A percentile compares a stretch with the other conserved stretches of the same genome.
phyloP scores from a whole-genome alignment of 2,329 filamentous ascomycete genomes.

The Neopestalotiopsis rosae region DNA sequence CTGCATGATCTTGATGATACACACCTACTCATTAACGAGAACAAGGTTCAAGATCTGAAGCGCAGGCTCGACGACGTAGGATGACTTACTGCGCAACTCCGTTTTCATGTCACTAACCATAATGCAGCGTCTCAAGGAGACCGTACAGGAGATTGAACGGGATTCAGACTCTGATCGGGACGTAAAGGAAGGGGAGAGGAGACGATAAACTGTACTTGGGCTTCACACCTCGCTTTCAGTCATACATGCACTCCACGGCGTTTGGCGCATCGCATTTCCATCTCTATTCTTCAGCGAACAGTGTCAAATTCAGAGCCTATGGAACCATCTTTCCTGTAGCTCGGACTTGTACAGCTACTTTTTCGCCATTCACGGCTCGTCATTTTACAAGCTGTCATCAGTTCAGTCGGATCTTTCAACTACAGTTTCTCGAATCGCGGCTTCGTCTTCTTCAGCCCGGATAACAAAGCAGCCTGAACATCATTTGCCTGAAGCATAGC shows the following conservation, averaged over 20 bases:
- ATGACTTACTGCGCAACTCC: constrained; percentile 28
- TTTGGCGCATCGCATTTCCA: background rate
- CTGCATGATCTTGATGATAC: constrained; percentile 82
- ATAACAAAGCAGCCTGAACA: constrained; percentile 74
- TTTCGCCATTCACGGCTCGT: background rate
- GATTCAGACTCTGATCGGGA: constrained; percentile 57
- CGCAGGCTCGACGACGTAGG: constrained; percentile 69
- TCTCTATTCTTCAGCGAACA: background rate
- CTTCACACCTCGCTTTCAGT: background rate
- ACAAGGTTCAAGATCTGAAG: constrained; percentile 73
- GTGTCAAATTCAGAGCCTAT: background rate
- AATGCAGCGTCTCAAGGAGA: constrained; percentile 55
- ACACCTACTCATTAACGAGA: constrained; percentile 76
- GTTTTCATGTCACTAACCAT: constrained; percentile 25
- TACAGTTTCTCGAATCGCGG: constrained; percentile 82
- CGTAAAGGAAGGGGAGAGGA: constrained; percentile 27
- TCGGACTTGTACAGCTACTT: background rate
- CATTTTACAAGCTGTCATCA: background rate
- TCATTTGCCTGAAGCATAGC: constrained; percentile 83
- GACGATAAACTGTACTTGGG: constrained; percentile 1
- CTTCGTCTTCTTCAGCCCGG: constrained; percentile 77
- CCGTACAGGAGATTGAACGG: constrained; percentile 52
- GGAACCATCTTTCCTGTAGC: background rate
- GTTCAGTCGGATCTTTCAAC: background rate
- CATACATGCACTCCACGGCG: background rate